Evolutionary conservation across 106 monocot species (phyloP), one percentile per base, ranked within the genome.

Genomic region (Dactylorhiza incarnata): DNA sequence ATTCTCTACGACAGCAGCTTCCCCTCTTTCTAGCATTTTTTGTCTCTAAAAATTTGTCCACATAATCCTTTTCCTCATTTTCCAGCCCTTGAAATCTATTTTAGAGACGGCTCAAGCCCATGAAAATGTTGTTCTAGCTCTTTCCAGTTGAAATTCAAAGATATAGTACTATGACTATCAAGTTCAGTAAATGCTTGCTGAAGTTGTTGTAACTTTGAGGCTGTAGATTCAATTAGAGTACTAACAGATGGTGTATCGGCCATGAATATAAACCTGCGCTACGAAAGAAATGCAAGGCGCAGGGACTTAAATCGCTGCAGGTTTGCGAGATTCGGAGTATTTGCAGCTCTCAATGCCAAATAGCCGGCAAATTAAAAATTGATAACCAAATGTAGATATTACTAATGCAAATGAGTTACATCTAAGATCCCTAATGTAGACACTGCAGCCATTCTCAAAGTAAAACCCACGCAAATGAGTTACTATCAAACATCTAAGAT

Each of bases 61-160:
- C 78, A 81, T 87, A 95, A 24, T 87, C 85, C 53, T 62, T 92
- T 81, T 92, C 92, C 75, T 93, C 85, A 74, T 85, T 82, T 78
- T 88, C 77, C 68, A 95, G 84, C 52, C 90, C 92, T 45, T 26
- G 52, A 76, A 89, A 87, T 74, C 77, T 90, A 78, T 78, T 81
- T 85, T 90, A 95, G 72, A 68, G 95, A 92, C 48, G 81, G 83
- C 62, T 95, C 90, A n/a, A 92, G 87, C 13, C 95, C 92, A 85
- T 83, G 83, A 80, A 90, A 90, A 83, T 90, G 90, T 52, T 83
- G 83, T 72, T 90, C 90, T 49, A 90, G 90, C 78, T 90, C 90
- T 73, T 81, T 87, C 90, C 90, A 90, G 75, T 90, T 90, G 75
- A 90, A 65, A 75, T 85, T 90, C 46, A 90, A 77, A 52, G 85